Percentiles rank a stretch among this genome's conserved stretches.
phyloP scores from a whole-genome alignment of 306 rosid species.

The Lathyrus tuberosus region DNA sequence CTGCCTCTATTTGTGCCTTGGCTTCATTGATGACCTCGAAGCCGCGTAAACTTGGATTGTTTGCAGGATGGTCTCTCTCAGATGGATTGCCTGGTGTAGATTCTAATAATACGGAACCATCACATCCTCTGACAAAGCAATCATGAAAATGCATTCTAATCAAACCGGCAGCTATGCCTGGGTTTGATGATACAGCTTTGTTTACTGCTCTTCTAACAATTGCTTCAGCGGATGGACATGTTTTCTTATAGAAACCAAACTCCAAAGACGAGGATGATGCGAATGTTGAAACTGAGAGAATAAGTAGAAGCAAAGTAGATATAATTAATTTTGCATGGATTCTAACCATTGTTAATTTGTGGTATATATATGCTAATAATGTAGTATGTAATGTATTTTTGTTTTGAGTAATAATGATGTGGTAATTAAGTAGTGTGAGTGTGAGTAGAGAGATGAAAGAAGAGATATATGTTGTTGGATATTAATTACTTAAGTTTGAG shows the following conservation, averaged over 20 bases:
- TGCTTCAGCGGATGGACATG: constrained; percentile 49
- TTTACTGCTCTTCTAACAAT: constrained; percentile 46
- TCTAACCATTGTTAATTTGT: too few species aligned
- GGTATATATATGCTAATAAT: too few species aligned
- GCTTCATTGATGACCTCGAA: constrained; percentile 52
- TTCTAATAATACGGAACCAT: constrained; percentile 44
- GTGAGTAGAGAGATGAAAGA: too few species aligned
- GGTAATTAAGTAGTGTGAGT: too few species aligned
- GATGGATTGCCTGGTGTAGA: constrained; percentile 40
- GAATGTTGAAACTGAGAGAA: constrained; percentile 34
- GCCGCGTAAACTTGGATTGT: constrained; percentile 52
- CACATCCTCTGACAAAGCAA: constrained; percentile 54
- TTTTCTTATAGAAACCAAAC: constrained; percentile 35
- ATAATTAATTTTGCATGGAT: too few species aligned
- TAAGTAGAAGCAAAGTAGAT: too few species aligned
- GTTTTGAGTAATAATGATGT: too few species aligned
- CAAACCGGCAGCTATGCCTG: constrained; percentile 47
- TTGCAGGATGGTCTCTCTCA: constrained; percentile 49
- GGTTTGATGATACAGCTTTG: constrained; percentile 46
- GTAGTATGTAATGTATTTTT: too few species aligned
- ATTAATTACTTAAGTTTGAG: too few species aligned
- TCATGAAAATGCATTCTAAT: constrained; percentile 58
- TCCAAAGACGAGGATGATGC: constrained; percentile 42
- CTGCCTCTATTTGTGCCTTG: constrained; percentile 41
- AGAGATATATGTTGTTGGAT: too few species aligned